phyloP scores from a whole-genome alignment of 768 basidiomycete species.

The Tylopilus rubrobrunneus region DNA sequence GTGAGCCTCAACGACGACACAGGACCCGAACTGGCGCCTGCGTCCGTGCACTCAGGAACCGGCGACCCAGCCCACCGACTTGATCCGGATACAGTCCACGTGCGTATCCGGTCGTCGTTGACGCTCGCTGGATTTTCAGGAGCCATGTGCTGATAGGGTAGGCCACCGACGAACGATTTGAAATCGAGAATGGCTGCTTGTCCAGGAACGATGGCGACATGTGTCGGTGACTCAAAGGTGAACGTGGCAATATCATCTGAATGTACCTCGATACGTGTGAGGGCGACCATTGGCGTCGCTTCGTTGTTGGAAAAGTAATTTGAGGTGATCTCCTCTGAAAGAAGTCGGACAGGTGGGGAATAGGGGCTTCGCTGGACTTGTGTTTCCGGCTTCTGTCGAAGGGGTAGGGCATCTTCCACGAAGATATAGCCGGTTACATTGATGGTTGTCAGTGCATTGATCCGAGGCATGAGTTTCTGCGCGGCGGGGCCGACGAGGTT shows the following conservation, averaged over 20 bases:
- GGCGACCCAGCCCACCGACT: slow-evolving; percentile 14
- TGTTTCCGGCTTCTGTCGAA: slow-evolving; percentile 41
- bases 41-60: background rate
- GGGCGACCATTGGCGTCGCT: slow-evolving; percentile 19
- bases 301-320: slow-evolving; percentile 27
- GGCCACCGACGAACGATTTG: slow-evolving; percentile 44
- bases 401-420: slow-evolving; percentile 52
- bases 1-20: slow-evolving; percentile 43
- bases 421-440: slow-evolving; percentile 49
- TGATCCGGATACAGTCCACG: slow-evolving; percentile 54
- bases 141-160: slow-evolving; percentile 54
- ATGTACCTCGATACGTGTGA: slow-evolving; percentile 42
- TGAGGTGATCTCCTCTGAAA: slow-evolving; percentile 44
- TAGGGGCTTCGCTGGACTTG: slow-evolving; percentile 43
- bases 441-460: slow-evolving; percentile 48
- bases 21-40: background rate
- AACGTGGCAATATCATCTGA: slow-evolving; percentile 51
- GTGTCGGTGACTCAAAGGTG: slow-evolving; percentile 39
- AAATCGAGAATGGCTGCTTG: slow-evolving; percentile 58
- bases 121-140: slow-evolving; percentile 43
- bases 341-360: slow-evolving; percentile 54
- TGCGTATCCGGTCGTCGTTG: slow-evolving; percentile 63
- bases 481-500: slow-evolving; percentile 43
- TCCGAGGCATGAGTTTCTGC: slow-evolving; percentile 52
- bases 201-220: slow-evolving; percentile 39